phyloP scores from a whole-genome alignment of 192 early-diverging fungal species.

The Chytriomyces hyalinus region DNA sequence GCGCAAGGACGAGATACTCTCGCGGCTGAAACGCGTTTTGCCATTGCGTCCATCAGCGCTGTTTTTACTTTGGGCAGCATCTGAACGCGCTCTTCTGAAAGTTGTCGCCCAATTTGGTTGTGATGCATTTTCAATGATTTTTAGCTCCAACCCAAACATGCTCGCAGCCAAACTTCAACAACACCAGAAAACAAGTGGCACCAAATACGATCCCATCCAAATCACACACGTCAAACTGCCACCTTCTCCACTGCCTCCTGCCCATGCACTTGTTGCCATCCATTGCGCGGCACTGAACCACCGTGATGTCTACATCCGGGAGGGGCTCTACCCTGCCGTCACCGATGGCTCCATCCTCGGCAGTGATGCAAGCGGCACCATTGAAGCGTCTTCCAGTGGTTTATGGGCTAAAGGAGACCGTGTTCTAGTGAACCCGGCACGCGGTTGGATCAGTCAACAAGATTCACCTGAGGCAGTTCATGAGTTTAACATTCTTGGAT shows the following conservation, averaged over 20 bases:
- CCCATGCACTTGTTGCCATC: slow-evolving; percentile 29
- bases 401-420: slow-evolving; percentile 42
- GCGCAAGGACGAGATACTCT: too few species aligned
- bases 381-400: slow-evolving; percentile 41
- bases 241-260: neutral
- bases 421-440: slow-evolving; percentile 58
- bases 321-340: slow-evolving; percentile 62
- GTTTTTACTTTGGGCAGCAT: too few species aligned
- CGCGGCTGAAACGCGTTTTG: too few species aligned
- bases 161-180: too few species aligned
- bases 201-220: slow-evolving; percentile 9
- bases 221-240: neutral
- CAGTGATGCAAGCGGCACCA: slow-evolving; percentile 62
- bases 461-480: slow-evolving; percentile 58
- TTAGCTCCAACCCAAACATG: too few species aligned
- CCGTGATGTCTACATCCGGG: slow-evolving; percentile 55
- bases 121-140: too few species aligned
- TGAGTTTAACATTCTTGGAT: slow-evolving; percentile 47
- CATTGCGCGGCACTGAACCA: slow-evolving; percentile 53
- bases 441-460: slow-evolving; percentile 62
- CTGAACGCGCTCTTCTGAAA: too few species aligned
- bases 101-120: too few species aligned
- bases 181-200: too few species aligned
- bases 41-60: too few species aligned
- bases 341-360: slow-evolving; percentile 59